These are phyloP conservation scores for Termitomyces sp. DNA, from an alignment of 768 basidiomycete genomes.

Conservation along the genomic window DNA sequence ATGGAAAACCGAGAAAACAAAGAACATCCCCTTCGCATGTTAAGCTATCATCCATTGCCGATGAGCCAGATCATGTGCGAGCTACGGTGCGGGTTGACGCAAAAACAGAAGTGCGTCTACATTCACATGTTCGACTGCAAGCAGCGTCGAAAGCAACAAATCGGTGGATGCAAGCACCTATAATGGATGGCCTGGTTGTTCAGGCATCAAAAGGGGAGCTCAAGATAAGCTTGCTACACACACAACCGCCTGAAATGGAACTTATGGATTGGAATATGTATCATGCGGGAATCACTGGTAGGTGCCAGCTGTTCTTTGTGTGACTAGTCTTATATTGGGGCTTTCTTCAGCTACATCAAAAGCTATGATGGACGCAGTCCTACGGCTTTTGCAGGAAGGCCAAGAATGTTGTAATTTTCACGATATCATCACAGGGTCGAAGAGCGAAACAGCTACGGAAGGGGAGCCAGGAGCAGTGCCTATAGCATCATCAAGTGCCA, in stretches of 20 bases:
- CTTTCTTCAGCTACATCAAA: slow-evolving; percentile 44
- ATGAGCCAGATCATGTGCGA: slow-evolving; percentile 34
- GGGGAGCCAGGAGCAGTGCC: background rate
- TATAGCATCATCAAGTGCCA: background rate
- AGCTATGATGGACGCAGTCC: slow-evolving; percentile 63
- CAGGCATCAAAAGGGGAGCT: slow-evolving; percentile 49
- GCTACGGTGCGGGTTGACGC: slow-evolving; percentile 56
- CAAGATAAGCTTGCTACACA: slow-evolving; percentile 47
- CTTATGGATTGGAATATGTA: slow-evolving; percentile 64
- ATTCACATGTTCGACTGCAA: slow-evolving; percentile 61
- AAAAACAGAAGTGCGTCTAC: slow-evolving; percentile 44
- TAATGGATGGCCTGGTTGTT: slow-evolving; percentile 59
- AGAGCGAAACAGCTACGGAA: background rate
- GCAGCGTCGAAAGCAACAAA: slow-evolving; percentile 53
- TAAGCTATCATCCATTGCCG: slow-evolving; percentile 30
- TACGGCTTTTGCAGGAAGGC: slow-evolving; percentile 38
- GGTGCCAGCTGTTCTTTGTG: slow-evolving; percentile 10
- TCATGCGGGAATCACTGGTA: slow-evolving; percentile 55
- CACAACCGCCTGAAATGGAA: slow-evolving; percentile 55
- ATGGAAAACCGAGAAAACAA: slow-evolving; percentile 45
- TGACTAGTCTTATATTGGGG: background rate
- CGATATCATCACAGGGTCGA: slow-evolving; percentile 38
- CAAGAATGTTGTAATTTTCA: slow-evolving; percentile 45
- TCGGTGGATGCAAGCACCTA: slow-evolving; percentile 35
- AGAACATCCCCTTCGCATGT: slow-evolving; percentile 37